Evolutionary conservation across 1,284 basidiomycete genomes (phyloP).

Genomic region (Pascua sp.): DNA sequence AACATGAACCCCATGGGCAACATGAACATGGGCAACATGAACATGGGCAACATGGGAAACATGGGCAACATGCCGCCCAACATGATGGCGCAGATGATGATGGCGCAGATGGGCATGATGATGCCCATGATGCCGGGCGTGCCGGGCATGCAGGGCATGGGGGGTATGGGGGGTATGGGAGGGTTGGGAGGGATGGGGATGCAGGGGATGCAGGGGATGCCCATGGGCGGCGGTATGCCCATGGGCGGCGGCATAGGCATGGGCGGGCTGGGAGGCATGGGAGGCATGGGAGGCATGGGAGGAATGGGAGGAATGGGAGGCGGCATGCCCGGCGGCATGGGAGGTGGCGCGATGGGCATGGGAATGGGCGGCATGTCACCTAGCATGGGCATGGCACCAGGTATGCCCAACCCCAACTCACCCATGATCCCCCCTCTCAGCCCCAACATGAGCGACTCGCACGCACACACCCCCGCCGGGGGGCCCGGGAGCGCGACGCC

Average conservation of each 20-base stretch:
- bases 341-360: background rate
- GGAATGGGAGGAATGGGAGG: background rate
- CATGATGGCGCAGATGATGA: background rate
- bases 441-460: background rate
- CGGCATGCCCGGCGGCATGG: background rate
- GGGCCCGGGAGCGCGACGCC: background rate
- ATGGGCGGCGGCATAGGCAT: too few species aligned
- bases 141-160: background rate
- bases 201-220: background rate
- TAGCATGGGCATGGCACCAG: background rate
- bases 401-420: background rate
- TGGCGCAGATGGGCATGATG: background rate
- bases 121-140: background rate
- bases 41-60: background rate
- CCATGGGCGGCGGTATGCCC: too few species aligned
- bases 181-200: background rate
- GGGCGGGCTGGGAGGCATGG: too few species aligned
- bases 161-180: background rate
- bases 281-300: background rate
- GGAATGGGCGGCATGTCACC: background rate
- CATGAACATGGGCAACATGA: slow-evolving; percentile 1
- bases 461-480: background rate
- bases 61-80: background rate
- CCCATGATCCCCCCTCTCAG: background rate
- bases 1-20: background rate